Base-by-base conservation (phyloP, 2,329 filamentous ascomycete species). In the Hawksworthiomyces lignivorus region DNA sequence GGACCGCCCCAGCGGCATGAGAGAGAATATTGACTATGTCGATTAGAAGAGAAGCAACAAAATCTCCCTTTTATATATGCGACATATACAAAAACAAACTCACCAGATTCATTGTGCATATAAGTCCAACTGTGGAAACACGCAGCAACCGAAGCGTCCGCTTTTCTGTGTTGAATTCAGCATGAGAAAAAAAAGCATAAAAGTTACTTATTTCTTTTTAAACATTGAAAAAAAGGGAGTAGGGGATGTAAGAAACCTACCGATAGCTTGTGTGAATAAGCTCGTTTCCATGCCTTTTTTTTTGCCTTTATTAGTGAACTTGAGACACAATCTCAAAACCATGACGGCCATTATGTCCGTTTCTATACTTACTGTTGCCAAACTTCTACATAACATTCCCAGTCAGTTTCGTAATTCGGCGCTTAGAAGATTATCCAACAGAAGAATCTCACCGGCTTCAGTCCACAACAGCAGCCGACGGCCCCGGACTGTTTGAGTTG, bases 21-120 rank as follows among this genome's bases (percentile, higher is more conserved):
- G 68, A 69, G 45, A 60, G 65, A 15, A 72, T 71, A 48, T 70
- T 71, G 14, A 70, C 65, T 67, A 19, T 4, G 3, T 24, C 5
- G 6, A 32, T 18, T 11, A 31, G 38, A 8, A 6, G 19, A 29
- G 8, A 20, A 20, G 39, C 17, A 20, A 1, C 11, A 4, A 24
- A n/a, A n/a, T n/a, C n/a, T n/a, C n/a, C n/a, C n/a, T n/a, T n/a
- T n/a, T n/a, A n/a, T n/a, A n/a, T n/a, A n/a, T n/a, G n/a, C n/a
- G 29, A 27, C 8, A 21, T 38, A 8, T 9, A 9, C 9, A n/a
- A 27, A 4, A 9, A n/a, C 12, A 5, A 12, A 38, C 46, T 27
- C 35, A 55, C 54, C 49, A 1, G 50, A 50, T 42, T 58, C 56
- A 27, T 57, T 58, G 46, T 58, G 56, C 2, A 56, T 21, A 36